Evolutionary conservation across 140 eudicot species (phyloP), one percentile per base, ranked within the genome.

Genomic region (Ambrosia hybrid): DNA sequence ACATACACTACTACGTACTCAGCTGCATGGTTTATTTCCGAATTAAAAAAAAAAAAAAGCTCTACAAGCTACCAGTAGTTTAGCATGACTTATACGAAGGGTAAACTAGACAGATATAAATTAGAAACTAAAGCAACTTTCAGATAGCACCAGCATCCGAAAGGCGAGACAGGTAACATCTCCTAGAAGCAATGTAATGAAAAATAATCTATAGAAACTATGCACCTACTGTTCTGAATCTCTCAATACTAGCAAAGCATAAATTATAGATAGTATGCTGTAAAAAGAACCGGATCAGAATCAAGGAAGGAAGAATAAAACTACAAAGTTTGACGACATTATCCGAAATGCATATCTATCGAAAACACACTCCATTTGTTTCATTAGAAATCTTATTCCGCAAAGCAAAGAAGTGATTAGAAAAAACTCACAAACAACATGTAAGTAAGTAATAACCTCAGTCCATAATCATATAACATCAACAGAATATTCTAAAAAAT

Each of bases 171-270:
- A 15, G 4, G 57, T 36, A 41, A 71, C 7, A 17, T 36, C 14
- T 51, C 57, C 39, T 57, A 57, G 64, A 63, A 73, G 34, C 43
- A 51, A 36, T 6, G 53, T 8, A 14, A 13, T 17, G 2, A 37
- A 63, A 37, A 52, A 9, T 2, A 11, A 38, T 16, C 36, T 38
- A 16, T 8, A 17, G 17, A 74, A 52, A 17, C 4, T 0, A 52
- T 74, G 37, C 7, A 13, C 21, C 21, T 9, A 8, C 34, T 65
- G 9, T 65, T 53, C 15, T 17, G 13, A 5, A 7, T 17, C 67
- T 41, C 55, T 6, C 60, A 75, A 43, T 73, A 65, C 46, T 5
- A 17, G 67, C 67, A 74, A 21, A 39, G 59, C 14, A 15, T 15
- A 72, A 11, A 4, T 62, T 1, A 73, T 38, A 16, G 3, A 63